Base-by-base conservation (phyloP, 1,284 basidiomycete genomes). In the Cryptococcus sp. region DNA sequence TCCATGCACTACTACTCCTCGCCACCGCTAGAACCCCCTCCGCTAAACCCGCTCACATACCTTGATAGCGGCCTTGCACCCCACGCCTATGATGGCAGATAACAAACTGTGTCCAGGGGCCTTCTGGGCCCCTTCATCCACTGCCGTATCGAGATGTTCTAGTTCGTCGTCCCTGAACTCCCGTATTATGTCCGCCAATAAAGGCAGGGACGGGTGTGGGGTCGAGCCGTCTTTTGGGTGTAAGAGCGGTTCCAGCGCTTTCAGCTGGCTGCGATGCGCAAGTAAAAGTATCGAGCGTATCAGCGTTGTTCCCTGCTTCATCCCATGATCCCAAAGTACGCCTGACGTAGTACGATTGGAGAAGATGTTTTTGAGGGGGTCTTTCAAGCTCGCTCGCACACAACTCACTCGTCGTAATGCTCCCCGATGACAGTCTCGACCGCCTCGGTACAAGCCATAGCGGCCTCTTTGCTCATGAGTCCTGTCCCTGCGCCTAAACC, bases 401-500 rank as follows among this genome's bases (percentile, higher is more conserved):
- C 26, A 20, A 83, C 91, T 76, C 74, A 95, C 93, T 97, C 93
- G 75, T 97, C 92, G 70, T 98, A 98, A 75, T 98, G 94, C 76
- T 98, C 94, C 26, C 94, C 94, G 55, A 98, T 98, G 50, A 93
- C 92, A 0, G 93, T 97, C 78, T 98, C 94, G 5, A 98, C 93
- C 0, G 94, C 94, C 76, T 98, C 94, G 0, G 94, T 98, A 68
- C 93, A 97, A 2, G 94, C 94, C 94, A 98, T 98, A 1, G 94
- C 93, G 7, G 93, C 92, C 65, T 97, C 87, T 69, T 87, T 89
- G 17, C 94, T 90, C 84, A 97, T 83, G 19, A 95, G 76, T 0
- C 92, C 94, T 0, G 94, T 96, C 0, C 82, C 83, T 1, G 87
- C 87, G 5, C 94, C 94, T 5, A 98, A 80, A 1, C 88, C 87